These are phyloP conservation scores for Stylosanthes scabra DNA, from an alignment of 331 rosid species.

Conservation along the genomic window DNA sequence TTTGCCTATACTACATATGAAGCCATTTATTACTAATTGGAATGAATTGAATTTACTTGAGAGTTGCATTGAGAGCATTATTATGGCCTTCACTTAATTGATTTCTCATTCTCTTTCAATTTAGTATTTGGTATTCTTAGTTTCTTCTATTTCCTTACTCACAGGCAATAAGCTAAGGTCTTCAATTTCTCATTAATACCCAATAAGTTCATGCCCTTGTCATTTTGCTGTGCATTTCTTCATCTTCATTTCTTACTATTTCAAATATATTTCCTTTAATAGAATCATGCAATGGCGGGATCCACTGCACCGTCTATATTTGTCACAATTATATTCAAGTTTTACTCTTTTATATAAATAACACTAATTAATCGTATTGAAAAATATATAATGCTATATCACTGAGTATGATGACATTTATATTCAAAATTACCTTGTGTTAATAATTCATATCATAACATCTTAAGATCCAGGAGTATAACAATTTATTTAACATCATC, in stretches of 20 bases:
- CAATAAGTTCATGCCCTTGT: slow-evolving; percentile 2
- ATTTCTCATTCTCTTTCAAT: background rate
- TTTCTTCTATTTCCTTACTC: background rate
- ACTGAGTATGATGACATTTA: too few relatives aligned
- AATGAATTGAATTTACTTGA: too few relatives aligned
- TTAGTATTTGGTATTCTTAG: background rate
- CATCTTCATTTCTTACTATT: background rate
- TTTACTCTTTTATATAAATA: too few relatives aligned
- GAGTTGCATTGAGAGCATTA: background rate
- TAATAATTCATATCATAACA: too few relatives aligned
- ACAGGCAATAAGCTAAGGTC: background rate
- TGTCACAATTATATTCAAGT: too few relatives aligned
- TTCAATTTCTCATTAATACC: slow-evolving; percentile 7
- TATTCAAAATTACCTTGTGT: too few relatives aligned
- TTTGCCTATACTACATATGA: slow-evolving; percentile 29
- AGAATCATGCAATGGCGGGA: slow-evolving; percentile 9
- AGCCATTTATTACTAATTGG: slow-evolving; percentile 46
- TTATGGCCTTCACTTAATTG: background rate
- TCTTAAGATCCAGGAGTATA: background rate
- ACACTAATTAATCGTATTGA: too few relatives aligned
- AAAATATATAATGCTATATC: too few relatives aligned
- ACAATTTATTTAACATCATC: background rate
- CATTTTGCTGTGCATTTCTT: background rate
- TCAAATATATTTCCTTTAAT: background rate
- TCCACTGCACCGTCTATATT: background rate